Conservation (phyloP, 2,329 filamentous ascomycete species). For the Elsinoe australis region DNA sequence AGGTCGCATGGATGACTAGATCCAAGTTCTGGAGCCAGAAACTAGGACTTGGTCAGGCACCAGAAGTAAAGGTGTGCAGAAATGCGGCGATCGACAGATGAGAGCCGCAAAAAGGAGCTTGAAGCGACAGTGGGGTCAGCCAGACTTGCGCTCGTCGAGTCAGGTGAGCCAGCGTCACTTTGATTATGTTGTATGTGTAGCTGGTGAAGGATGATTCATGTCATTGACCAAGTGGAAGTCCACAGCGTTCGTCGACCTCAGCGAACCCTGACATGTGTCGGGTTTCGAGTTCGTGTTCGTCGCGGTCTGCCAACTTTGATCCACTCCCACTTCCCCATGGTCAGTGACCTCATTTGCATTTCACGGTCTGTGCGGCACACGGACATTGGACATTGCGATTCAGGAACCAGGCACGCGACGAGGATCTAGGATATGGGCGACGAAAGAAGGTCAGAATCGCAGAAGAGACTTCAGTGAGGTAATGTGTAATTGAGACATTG, state of each 20-base stretch:
- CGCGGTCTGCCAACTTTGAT: not conserved
- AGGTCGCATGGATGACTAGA: too few relatives aligned
- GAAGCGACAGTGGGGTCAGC: constrained; percentile 4
- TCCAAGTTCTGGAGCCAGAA: too few relatives aligned
- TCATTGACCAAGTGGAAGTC: not conserved
- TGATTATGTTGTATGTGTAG: not conserved
- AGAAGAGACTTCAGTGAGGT: not conserved
- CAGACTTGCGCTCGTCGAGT: not conserved
- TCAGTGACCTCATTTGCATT: constrained; percentile 12
- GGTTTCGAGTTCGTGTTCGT: constrained; percentile 10
- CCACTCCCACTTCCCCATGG: not conserved
- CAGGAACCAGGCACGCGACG: constrained; percentile 12
- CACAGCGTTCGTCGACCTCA: too few relatives aligned
- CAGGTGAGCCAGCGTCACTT: too few relatives aligned
- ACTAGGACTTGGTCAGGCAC: too few relatives aligned
- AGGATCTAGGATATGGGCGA: not conserved
- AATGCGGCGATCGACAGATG: constrained; percentile 5
- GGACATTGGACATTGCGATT: not conserved
- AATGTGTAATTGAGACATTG: not conserved
- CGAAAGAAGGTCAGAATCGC: too few relatives aligned
- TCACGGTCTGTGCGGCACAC: not conserved
- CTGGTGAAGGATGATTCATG: not conserved
- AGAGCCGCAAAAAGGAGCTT: constrained; percentile 11
- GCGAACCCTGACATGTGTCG: too few relatives aligned
- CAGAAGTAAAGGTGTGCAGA: not conserved